phyloP scores from a whole-genome alignment of 306 rosid genomes.

The Lotus japonicus region DNA sequence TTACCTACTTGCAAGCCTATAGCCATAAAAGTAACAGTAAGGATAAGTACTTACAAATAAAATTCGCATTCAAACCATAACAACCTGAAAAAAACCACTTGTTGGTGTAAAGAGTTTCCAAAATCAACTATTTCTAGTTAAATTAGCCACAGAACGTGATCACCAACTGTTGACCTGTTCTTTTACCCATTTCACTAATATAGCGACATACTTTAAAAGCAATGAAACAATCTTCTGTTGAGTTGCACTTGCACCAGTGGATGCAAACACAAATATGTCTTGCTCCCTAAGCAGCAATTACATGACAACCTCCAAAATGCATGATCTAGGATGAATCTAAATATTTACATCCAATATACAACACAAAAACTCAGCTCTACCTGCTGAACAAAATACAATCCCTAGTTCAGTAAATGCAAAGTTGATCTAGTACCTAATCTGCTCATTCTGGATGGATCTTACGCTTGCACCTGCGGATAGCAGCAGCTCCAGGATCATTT shows the following conservation, averaged over 20 bases:
- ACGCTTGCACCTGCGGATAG: conserved; percentile 40
- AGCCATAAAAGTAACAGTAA: no score
- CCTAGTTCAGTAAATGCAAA: no score
- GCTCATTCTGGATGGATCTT: conserved; percentile 19
- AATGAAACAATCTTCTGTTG: background rate
- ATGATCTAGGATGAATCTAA: background rate
- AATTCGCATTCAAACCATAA: no score
- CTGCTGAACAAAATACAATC: background rate
- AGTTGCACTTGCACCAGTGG: no score
- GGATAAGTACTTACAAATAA: no score
- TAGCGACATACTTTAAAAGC: background rate
- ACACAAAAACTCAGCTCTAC: background rate
- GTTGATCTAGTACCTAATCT: background rate
- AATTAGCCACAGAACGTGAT: background rate
- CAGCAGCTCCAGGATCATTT: conserved; percentile 17
- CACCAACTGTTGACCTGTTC: background rate
- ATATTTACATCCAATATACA: conserved; percentile 19
- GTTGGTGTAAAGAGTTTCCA: no score
- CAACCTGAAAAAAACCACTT: no score
- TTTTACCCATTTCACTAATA: background rate
- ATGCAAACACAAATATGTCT: no score
- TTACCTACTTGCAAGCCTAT: no score
- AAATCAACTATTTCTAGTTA: no score
- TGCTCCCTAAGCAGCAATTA: background rate
- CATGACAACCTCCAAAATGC: background rate